Evolutionary conservation across 2,329 filamentous ascomycete species (phyloP), one percentile per base, ranked within the genome.

Genomic region (Xylariaceae sp.): DNA sequence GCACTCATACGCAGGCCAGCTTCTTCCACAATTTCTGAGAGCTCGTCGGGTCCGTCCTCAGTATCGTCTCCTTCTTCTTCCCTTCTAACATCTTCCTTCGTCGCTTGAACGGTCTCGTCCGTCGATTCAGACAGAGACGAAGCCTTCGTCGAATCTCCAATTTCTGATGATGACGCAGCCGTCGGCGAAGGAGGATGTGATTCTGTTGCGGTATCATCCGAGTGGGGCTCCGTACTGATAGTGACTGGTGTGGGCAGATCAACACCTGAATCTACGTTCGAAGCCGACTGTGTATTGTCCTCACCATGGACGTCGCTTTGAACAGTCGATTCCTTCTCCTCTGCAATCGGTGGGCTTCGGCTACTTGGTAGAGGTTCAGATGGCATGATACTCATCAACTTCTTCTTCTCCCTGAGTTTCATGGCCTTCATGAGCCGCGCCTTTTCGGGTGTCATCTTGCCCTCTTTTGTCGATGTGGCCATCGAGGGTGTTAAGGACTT

Each of bases 351-450:
- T 7, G 30, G 6, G 15, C 15, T 32, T n/a, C 16, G 12, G 40
- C 51, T 28, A 39, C 47, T 38, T 53, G 51, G 17, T 15, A 43
- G 53, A 50, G 48, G 55, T 37, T 55, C 49, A 12, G 53, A 42
- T 11, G 51, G 46, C 29, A 64, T 60, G 13, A 24, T 58, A 52
- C 9, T 56, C 43, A 12, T 57, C 64, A 66, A 69, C 60, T 69
- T 81, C 63, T 89, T 89, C 64, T 94, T 89, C 64, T 94, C 93
- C 39, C 91, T 79, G 52, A 96, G 66, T 64, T 96, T 87, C 67
- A 96, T 76, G 7, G 93, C 93, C 68, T 94, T 96, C 87, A 95
- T 90, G 48, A 98, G 71, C 41, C 93, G 78, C 46, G 87, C 81
- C 68, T 94, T 97, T 63, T 98, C 93, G 1, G 88, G 87, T 1